phyloP scores from a whole-genome alignment of 805 yeast genomes.

The Suhomyces emberorum region DNA sequence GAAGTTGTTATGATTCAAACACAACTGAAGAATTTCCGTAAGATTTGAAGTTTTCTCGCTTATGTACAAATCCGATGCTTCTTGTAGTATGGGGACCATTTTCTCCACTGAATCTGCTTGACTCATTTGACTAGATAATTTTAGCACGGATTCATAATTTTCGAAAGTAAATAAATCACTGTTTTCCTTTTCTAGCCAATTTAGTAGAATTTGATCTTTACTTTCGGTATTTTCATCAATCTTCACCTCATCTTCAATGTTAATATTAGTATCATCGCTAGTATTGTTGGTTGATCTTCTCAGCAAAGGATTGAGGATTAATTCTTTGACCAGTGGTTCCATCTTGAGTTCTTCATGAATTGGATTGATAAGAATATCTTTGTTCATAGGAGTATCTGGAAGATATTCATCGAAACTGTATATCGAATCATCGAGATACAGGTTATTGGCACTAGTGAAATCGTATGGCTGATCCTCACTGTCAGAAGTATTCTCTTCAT shows the following conservation, averaged over 20 bases:
- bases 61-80: slow-evolving; percentile 2
- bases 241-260: not conserved
- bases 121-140: not conserved
- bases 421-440: slow-evolving; percentile 1
- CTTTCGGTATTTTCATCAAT: not conserved
- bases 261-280: slow-evolving; percentile 1
- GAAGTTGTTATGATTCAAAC: slow-evolving; percentile 2
- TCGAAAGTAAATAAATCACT: not conserved
- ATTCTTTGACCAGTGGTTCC: slow-evolving; percentile 6
- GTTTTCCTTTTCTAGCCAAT: slow-evolving; percentile 1
- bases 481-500: no score
- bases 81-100: not conserved
- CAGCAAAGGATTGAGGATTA: slow-evolving; percentile 5
- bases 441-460: no score
- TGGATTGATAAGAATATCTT: slow-evolving; percentile 5
- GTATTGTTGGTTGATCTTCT: slow-evolving; percentile 3
- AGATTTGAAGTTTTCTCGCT: slow-evolving; percentile 4
- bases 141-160: not conserved
- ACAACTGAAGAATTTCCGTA: not conserved
- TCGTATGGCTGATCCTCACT: no score
- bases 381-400: not conserved
- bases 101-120: not conserved
- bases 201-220: not conserved
- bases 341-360: slow-evolving; percentile 8
- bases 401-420: slow-evolving; percentile 3